A percentile compares a stretch with the other conserved stretches of the same genome.
These are phyloP conservation scores for Litchi chinensis DNA, from an alignment of 345 rosid genomes.

Conservation along the genomic window DNA sequence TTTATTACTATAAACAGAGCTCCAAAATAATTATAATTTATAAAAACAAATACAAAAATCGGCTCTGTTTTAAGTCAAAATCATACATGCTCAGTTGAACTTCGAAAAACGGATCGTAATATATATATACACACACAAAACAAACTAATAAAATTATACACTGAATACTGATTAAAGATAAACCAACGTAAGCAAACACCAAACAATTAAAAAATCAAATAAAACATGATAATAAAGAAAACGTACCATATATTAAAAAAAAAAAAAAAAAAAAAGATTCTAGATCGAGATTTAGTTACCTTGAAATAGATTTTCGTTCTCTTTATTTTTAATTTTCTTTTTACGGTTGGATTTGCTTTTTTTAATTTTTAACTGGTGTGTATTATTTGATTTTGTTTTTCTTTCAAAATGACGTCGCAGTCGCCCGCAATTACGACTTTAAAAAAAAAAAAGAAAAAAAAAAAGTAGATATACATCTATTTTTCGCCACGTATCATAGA, in stretches of 20 bases:
- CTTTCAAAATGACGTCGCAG: not conserved
- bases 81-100: not conserved
- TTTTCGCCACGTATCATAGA: not conserved
- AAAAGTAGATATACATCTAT: not conserved
- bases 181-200: not conserved
- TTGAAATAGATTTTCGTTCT: not conserved
- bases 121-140: not conserved
- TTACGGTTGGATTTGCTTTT: not conserved
- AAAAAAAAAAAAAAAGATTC: not conserved
- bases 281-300: conserved; percentile 1
- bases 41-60: not conserved
- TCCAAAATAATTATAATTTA: not conserved
- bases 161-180: not conserved
- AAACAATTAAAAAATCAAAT: not conserved
- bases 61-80: not conserved
- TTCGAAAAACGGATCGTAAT: not conserved
- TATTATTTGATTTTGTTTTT: not conserved
- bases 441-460: not conserved
- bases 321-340: not conserved
- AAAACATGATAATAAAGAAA: not conserved
- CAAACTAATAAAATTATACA: not conserved
- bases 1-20: not conserved
- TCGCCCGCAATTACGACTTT: not conserved
- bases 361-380: not conserved
- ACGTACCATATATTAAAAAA: not conserved